Percentiles rank a stretch among this genome's conserved stretches.
phyloP scores from a whole-genome alignment of 225 moss, liverwort and hornwort genomes.

The Pleurozium schreberi region DNA sequence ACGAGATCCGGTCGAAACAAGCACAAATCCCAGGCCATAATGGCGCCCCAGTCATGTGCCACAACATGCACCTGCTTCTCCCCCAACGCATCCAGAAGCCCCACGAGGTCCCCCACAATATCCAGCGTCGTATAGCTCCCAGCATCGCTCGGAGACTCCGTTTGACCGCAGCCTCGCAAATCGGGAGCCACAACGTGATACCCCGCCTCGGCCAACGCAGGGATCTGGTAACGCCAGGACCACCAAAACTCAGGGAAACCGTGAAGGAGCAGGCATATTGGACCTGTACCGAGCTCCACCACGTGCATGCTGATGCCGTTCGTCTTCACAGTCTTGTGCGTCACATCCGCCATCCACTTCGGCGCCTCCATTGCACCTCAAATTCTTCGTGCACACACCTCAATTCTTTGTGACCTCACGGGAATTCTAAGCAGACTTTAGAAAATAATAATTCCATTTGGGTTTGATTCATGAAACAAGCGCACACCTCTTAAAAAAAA shows the following conservation, averaged over 20 bases:
- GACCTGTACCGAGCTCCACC: slow-evolving; percentile 57
- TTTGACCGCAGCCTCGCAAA: slow-evolving; percentile 52
- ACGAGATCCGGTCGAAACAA: slow-evolving; percentile 61
- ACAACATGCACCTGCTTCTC: slow-evolving; percentile 34
- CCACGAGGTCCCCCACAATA: slow-evolving; percentile 45
- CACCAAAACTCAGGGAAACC: slow-evolving; percentile 74
- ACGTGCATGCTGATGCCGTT: slow-evolving; percentile 63
- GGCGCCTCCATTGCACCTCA: slow-evolving; percentile 1
- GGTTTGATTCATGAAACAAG: too few relatives aligned
- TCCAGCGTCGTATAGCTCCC: slow-evolving; percentile 22
- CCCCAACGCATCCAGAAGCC: slow-evolving; percentile 26
- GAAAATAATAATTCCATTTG: too few relatives aligned
- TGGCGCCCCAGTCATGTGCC: slow-evolving; percentile 66
- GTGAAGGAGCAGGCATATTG: slow-evolving; percentile 51
- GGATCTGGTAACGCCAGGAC: slow-evolving; percentile 54
- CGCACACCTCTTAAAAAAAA: too few relatives aligned
- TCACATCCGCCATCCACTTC: slow-evolving; percentile 15
- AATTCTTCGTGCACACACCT: not conserved
- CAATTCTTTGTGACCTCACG: not conserved
- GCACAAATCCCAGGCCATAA: slow-evolving; percentile 18
- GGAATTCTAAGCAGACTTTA: too few relatives aligned
- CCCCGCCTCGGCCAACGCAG: slow-evolving; percentile 44
- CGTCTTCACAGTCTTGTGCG: slow-evolving; percentile 35
- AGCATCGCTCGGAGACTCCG: slow-evolving; percentile 23
- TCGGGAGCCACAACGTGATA: slow-evolving; percentile 57